Base-by-base conservation (phyloP, 2,329 filamentous ascomycete genomes). In the Trichoderma gracile region DNA sequence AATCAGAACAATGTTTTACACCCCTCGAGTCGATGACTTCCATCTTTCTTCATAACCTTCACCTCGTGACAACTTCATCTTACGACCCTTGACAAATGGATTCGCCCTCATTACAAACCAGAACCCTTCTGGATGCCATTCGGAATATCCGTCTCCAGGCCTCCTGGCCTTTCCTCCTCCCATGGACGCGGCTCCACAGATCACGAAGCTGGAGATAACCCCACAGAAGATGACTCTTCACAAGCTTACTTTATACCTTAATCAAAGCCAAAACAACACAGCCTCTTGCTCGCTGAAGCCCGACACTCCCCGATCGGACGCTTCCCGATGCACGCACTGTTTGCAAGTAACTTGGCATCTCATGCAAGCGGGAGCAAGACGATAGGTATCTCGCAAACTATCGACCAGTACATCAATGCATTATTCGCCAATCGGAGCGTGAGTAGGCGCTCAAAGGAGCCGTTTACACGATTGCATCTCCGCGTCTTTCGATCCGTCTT, bases 281-380 rank as follows among this genome's bases (percentile, higher is more conserved):
- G 57, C 57, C 57, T 50, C 33, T 9, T 50, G 43, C 19, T 49
- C 25, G 45, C 30, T 27, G 19, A 42, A 30, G 58, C 25, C 58
- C 58, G 58, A 62, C 25, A 62, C 50, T 62, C 58, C 58, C 58
- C 58, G 58, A 61, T 19, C 49, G 27, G 49, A 19, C 17, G 49
- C 49, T 52, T 17, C 49, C 49, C 49, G 49, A 19, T 12, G n/a
- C 17, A 10, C 17, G n/a, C 17, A 25, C 15, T 25, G 56, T 38
- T 42, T 40, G 17, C 15, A 10, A 15, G 45, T 7, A 27, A 59
- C 56, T 59, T 10, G 7, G 5, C 3, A 40, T 1, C 38, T 25
- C 6, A 40, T 42, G 17, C 10, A 10, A 25, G 15, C 8, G 10
- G 7, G 21, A 33, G 14, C 21, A 25, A 23, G 10, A 23, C 27